phyloP scores from a whole-genome alignment of 2,329 filamentous ascomycete genomes.

The Diaporthe ampelina region DNA sequence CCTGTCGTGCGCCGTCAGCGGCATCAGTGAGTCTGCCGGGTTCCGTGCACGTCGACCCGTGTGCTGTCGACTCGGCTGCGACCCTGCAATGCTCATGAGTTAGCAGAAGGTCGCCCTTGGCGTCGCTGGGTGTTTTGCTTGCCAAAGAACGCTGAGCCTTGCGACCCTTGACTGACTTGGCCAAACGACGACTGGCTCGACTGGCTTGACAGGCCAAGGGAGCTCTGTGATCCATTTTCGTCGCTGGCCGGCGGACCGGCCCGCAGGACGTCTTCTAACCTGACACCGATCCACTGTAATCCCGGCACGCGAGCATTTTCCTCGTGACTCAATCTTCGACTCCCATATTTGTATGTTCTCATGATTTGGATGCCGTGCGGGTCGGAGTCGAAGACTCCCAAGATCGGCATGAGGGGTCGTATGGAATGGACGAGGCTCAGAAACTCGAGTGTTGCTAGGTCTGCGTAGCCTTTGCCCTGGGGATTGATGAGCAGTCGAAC shows the following conservation, averaged over 20 bases:
- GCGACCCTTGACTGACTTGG: conserved; percentile 41
- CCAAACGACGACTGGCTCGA: conserved; percentile 40
- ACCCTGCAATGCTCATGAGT: background rate
- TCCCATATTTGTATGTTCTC: conserved; percentile 80
- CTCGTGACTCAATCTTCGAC: conserved; percentile 73
- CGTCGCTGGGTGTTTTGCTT: conserved; percentile 37
- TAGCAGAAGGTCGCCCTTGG: background rate
- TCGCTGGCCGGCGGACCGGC: background rate
- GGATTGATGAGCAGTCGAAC: background rate
- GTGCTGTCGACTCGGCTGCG: background rate
- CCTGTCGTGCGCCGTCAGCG: conserved; percentile 70
- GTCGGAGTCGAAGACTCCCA: conserved; percentile 80
- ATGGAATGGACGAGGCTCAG: conserved; percentile 65
- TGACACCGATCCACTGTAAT: conserved; percentile 76
- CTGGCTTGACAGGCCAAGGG: conserved; percentile 37
- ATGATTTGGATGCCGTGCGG: conserved; percentile 82
- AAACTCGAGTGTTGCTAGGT: conserved; percentile 78
- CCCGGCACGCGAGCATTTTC: conserved; percentile 61
- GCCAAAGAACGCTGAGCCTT: conserved; percentile 5
- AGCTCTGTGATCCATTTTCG: background rate
- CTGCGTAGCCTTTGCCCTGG: conserved; percentile 86
- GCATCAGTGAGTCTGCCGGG: conserved; percentile 46
- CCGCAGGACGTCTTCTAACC: conserved; percentile 56
- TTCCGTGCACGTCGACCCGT: background rate
- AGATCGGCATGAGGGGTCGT: conserved; percentile 67